These are phyloP conservation scores for Alternaria angustiovoidea DNA, from an alignment of 2,329 filamentous ascomycete species.

Conservation along the genomic window DNA sequence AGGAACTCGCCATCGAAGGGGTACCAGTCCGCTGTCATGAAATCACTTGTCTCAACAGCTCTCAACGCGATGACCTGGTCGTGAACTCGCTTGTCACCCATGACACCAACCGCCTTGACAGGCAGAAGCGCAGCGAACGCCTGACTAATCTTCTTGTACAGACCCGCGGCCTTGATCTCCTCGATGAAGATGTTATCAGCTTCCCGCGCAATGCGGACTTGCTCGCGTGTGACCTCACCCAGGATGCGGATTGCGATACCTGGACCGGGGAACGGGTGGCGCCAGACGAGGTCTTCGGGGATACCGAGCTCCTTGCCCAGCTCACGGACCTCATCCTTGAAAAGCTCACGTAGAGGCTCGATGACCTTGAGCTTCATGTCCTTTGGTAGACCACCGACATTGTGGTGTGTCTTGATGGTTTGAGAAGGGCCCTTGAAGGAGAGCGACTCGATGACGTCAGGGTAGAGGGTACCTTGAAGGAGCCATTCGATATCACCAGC, in stretches of 20 bases:
- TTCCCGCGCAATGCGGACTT: constrained; percentile 79
- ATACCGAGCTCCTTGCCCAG: constrained; percentile 76
- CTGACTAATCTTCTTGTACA: constrained; percentile 76
- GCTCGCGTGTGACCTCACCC: constrained; percentile 82
- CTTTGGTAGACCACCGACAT: constrained; percentile 73
- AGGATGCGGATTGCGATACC: constrained; percentile 81
- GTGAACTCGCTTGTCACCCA: constrained; percentile 74
- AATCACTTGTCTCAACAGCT: constrained; percentile 70
- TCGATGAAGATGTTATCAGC: constrained; percentile 81
- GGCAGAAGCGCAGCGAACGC: constrained; percentile 74
- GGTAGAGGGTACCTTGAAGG: constrained; percentile 85
- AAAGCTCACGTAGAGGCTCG: constrained; percentile 79
- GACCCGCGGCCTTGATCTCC: constrained; percentile 74
- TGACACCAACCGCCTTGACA: constrained; percentile 71
- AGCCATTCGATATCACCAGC: constrained; percentile 86
- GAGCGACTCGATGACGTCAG: constrained; percentile 75
- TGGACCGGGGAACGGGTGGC: constrained; percentile 80
- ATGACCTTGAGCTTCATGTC: constrained; percentile 73
- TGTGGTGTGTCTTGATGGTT: constrained; percentile 79
- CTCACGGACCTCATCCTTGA: constrained; percentile 82
- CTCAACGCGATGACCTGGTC: constrained; percentile 68
- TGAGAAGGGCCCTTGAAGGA: constrained; percentile 76
- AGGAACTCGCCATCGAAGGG: constrained; percentile 72
- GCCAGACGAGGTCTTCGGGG: constrained; percentile 76
- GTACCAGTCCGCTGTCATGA: constrained; percentile 79